Base-by-base conservation (phyloP, 129 eudicot species). In the Scalesia atractyloides region DNA sequence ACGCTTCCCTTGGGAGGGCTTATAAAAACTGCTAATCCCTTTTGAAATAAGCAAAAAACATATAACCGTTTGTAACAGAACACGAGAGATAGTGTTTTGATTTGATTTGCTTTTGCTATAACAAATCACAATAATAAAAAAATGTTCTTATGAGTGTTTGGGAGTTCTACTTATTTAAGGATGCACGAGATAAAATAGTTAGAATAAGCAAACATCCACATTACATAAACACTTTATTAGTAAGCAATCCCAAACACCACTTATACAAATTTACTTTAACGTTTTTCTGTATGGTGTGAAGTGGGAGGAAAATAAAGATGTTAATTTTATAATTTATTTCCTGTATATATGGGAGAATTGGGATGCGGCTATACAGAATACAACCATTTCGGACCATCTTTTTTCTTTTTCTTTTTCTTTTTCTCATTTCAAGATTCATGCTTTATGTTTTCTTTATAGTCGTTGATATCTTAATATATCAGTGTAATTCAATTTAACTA, bases 401-500 rank as follows among this genome's bases (percentile, higher is more conserved):
- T 36, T 63, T 62, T 7, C 16, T 19, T 16, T 18, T 2, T 39
- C 5, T 14, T 61, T 46, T 39, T n/a, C n/a, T n/a, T n/a, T 36
- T 13, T 7, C 7, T 26, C 56, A 9, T 59, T 47, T 18, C 79
- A 60, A 30, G 22, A 41, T 61, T 66, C 43, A n/a, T 47, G 36
- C 24, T 68, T 39, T n/a, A 4, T 71, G 9, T 47, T 65, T 52
- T 56, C 24, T 66, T 47, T 50, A 19, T 39, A 20, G 26, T 75
- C 5, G 0, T 49, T 65, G 46, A 30, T 53, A 34, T 14, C 51
- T 37, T 5, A 19, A 37, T 39, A 22, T 59, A 20, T 20, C 49
- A 51, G 37, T 41, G 51, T 73, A 16, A 44, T 75, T 47, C 26
- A 56, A 59, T 41, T 26, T 66, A 79, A 79, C 66, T 48, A 5